Percentiles rank a stretch among this genome's conserved stretches.
Conservation (phyloP, 306 rosid species). For the Pterocarpus macrocarpus region DNA sequence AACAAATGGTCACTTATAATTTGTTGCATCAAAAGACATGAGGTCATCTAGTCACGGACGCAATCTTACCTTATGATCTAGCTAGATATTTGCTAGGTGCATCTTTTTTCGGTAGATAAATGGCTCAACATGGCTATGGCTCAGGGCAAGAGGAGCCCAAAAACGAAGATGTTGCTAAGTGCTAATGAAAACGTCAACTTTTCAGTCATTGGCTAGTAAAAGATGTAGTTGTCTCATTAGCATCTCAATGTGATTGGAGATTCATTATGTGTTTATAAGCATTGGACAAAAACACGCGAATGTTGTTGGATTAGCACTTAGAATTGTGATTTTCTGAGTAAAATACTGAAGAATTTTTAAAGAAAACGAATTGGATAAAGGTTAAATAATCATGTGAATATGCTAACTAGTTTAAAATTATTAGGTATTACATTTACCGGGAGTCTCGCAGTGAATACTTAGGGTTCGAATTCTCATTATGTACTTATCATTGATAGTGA, state of each 20-base stretch:
- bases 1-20: slow-evolving; percentile 6
- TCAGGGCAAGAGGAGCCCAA: no score
- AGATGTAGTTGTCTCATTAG: slow-evolving; percentile 30
- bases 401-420: neutral
- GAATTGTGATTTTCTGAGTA: neutral
- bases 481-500: neutral
- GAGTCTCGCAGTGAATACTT: slow-evolving; percentile 2
- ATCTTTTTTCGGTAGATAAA: no score
- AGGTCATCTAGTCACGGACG: slow-evolving; percentile 29
- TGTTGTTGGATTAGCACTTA: slow-evolving; percentile 20
- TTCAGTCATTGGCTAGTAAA: slow-evolving; percentile 14
- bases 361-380: neutral
- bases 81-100: neutral
- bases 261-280: neutral
- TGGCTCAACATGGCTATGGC: no score
- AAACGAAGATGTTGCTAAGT: neutral
- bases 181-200: slow-evolving; percentile 22
- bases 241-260: neutral
- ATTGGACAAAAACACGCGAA: neutral
- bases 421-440: neutral
- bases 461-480: neutral
- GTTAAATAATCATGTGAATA: neutral
- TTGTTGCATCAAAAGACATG: slow-evolving; percentile 21
- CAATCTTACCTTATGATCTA: neutral
- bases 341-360: neutral